Evolutionary conservation across 192 early-diverging fungal genomes (phyloP).

Genomic region (Phycomyces blakesleeanus): DNA sequence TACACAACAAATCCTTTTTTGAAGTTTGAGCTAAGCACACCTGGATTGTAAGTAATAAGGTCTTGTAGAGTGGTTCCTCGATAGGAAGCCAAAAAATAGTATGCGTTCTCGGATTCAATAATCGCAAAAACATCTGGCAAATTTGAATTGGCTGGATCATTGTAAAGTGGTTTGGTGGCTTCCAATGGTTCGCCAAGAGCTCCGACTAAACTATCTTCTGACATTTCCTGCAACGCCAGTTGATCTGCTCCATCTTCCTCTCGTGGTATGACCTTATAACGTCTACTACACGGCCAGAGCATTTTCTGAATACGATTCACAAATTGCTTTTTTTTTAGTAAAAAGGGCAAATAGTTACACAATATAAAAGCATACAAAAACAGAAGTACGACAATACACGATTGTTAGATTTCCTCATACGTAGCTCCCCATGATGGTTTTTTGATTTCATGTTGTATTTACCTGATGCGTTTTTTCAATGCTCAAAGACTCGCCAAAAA

Average conservation of each 20-base stretch:
- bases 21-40: conserved; percentile 51
- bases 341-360: no score
- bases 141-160: conserved; percentile 29
- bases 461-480: conserved; percentile 4
- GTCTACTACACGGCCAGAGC: conserved; percentile 40
- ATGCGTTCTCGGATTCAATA: conserved; percentile 47
- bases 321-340: conserved; percentile 29
- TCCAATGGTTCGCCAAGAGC: not conserved
- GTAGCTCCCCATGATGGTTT: conserved; percentile 8
- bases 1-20: conserved; percentile 61
- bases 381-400: no score
- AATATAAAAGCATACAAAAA: no score
- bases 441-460: not conserved
- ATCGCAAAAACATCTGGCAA: conserved; percentile 45
- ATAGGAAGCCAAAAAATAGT: conserved; percentile 52
- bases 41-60: conserved; percentile 55
- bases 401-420: no score
- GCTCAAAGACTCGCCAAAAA: conserved; percentile 23
- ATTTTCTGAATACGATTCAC: conserved; percentile 36
- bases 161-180: not conserved
- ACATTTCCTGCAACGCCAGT: not conserved
- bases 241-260: conserved; percentile 10
- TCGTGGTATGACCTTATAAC: conserved; percentile 29
- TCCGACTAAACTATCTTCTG: conserved; percentile 9
- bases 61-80: conserved; percentile 52